A percentile compares a stretch with the other conserved stretches of the same genome.
phyloP scores from a whole-genome alignment of 225 moss, liverwort and hornwort genomes.

The Lunularia cruciata region DNA sequence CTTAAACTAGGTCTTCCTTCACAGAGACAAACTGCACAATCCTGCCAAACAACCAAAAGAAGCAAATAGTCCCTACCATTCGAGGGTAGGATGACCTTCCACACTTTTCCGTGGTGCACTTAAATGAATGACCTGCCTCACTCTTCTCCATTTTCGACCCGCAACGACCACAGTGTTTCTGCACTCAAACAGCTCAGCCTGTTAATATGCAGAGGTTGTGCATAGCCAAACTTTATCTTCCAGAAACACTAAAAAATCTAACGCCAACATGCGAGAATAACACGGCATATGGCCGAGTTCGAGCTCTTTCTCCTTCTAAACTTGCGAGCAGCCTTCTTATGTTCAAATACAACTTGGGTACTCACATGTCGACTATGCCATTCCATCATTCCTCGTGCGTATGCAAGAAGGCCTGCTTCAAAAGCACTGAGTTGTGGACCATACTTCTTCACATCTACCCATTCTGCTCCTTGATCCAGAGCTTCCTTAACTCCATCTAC shows the following conservation, averaged over 20 bases:
- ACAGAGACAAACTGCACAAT: too few relatives aligned
- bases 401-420: slow-evolving; percentile 85
- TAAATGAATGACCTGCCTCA: slow-evolving; percentile 78
- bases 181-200: slow-evolving; percentile 25
- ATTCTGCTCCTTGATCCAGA: slow-evolving; percentile 68
- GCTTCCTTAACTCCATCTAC: slow-evolving; percentile 61
- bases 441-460: slow-evolving; percentile 78
- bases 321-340: not conserved
- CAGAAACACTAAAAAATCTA: too few relatives aligned
- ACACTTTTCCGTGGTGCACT: slow-evolving; percentile 67
- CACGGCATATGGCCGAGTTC: not conserved
- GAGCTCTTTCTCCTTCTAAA: not conserved
- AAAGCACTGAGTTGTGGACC: slow-evolving; percentile 60
- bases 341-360: not conserved
- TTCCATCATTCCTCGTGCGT: slow-evolving; percentile 91
- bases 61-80: slow-evolving; percentile 52
- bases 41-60: too few relatives aligned
- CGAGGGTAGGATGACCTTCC: slow-evolving; percentile 71
- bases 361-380: slow-evolving; percentile 88
- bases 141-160: slow-evolving; percentile 60
- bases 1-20: too few relatives aligned
- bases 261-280: too few relatives aligned
- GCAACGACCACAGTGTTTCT: slow-evolving; percentile 80
- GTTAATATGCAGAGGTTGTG: too few relatives aligned
- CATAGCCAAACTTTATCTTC: too few relatives aligned